phyloP scores from a whole-genome alignment of 2,329 filamentous ascomycete species.

The Botrytis medusae region DNA sequence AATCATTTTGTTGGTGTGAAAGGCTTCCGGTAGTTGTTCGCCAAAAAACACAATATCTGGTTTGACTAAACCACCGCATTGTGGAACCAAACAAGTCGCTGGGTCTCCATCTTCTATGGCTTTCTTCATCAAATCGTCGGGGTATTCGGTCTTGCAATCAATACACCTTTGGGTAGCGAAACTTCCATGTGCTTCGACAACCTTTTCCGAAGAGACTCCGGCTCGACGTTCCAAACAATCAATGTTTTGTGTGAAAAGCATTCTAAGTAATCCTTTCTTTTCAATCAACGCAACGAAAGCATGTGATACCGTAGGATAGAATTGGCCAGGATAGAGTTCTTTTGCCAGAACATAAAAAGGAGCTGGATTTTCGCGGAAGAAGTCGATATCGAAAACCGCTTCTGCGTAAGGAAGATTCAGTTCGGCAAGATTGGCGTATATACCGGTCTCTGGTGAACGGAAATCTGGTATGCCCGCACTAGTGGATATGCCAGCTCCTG shows the following conservation, averaged over 20 bases:
- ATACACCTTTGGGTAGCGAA: constrained; percentile 92
- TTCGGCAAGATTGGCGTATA: constrained; percentile 88
- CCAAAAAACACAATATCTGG: constrained; percentile 86
- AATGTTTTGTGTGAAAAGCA: constrained; percentile 97
- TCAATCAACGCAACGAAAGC: constrained; percentile 82
- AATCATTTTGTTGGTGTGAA: constrained; percentile 59
- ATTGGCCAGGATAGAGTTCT: constrained; percentile 89
- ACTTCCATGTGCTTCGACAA: constrained; percentile 93
- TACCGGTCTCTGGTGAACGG: constrained; percentile 84
- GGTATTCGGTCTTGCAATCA: constrained; percentile 74
- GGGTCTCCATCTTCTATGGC: constrained; percentile 67
- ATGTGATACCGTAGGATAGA: constrained; percentile 85
- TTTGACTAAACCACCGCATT: constrained; percentile 73
- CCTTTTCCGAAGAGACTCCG: constrained; percentile 75
- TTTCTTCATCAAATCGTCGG: constrained; percentile 70
- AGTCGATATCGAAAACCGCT: constrained; percentile 90
- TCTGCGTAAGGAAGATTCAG: constrained; percentile 86
- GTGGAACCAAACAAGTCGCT: constrained; percentile 60
- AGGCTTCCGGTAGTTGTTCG: constrained; percentile 64
- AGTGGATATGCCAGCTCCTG: constrained; percentile 85
- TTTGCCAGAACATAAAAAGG: constrained; percentile 92
- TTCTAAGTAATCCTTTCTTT: constrained; percentile 73
- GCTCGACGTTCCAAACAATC: constrained; percentile 89
- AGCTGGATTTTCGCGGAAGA: constrained; percentile 78
- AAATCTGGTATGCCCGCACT: constrained; percentile 85